phyloP scores from a whole-genome alignment of 345 rosid genomes.

The Jatropha curcas region DNA sequence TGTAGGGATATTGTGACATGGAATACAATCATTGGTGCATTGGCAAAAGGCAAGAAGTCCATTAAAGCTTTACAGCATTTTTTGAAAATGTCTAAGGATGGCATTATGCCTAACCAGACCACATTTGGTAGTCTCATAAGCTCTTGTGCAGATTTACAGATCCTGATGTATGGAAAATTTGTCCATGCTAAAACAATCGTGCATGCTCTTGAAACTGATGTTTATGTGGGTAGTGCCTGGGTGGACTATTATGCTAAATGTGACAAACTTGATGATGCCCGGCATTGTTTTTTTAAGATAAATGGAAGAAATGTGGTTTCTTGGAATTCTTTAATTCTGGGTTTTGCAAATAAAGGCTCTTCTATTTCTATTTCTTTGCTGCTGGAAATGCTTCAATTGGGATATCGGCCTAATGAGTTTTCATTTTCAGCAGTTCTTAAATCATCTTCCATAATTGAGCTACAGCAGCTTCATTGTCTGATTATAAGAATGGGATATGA shows the following conservation, averaged over 20 bases:
- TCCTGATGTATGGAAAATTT: slow-evolving; percentile 44
- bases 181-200: slow-evolving; percentile 60
- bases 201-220: slow-evolving; percentile 47
- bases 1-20: slow-evolving; percentile 63
- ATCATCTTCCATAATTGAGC: slow-evolving; percentile 37
- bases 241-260: slow-evolving; percentile 74
- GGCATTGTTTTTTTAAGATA: slow-evolving; percentile 54
- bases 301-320: slow-evolving; percentile 62
- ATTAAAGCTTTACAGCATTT: slow-evolving; percentile 49
- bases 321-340: slow-evolving; percentile 78
- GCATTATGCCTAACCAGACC: slow-evolving; percentile 45
- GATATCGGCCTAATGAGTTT: slow-evolving; percentile 64
- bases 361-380: slow-evolving; percentile 42
- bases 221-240: slow-evolving; percentile 61
- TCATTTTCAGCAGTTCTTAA: slow-evolving; percentile 69
- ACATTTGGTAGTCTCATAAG: slow-evolving; percentile 54
- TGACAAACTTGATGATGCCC: slow-evolving; percentile 53
- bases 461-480: slow-evolving; percentile 66
- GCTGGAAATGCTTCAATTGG: slow-evolving; percentile 54
- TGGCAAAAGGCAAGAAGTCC: slow-evolving; percentile 47
- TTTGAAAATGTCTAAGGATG: slow-evolving; percentile 42
- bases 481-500: slow-evolving; percentile 65
- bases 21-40: slow-evolving; percentile 64
- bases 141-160: slow-evolving; percentile 42
- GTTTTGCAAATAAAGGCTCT: slow-evolving; percentile 50